Conservation (phyloP, 1,139 yeast species). For the Keqinozyma sinolaborantium region DNA sequence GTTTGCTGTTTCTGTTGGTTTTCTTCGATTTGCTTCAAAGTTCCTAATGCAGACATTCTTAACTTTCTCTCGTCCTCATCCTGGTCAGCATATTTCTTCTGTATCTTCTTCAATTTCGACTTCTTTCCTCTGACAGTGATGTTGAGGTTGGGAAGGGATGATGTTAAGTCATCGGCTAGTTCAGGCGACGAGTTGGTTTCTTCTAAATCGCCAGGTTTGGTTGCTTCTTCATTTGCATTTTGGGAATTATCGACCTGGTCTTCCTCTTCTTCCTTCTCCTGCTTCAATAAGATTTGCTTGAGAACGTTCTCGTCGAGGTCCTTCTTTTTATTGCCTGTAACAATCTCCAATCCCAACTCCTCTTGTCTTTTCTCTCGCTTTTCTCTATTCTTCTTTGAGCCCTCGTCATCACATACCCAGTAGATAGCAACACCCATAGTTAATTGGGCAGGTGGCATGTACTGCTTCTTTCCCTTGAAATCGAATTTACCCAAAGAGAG, state of each 20-base stretch:
- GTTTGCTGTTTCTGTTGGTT: slow-evolving; percentile 21
- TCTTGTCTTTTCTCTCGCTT: slow-evolving; percentile 35
- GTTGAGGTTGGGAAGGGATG: slow-evolving; percentile 10
- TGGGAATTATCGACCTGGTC: slow-evolving; percentile 10
- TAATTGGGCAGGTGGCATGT: slow-evolving; percentile 76
- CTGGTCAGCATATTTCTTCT: slow-evolving; percentile 81
- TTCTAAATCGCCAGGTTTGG: slow-evolving; percentile 9
- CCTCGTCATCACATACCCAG: slow-evolving; percentile 64
- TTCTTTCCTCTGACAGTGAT: slow-evolving; percentile 69
- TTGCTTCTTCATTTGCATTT: slow-evolving; percentile 8
- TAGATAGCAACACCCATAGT: slow-evolving; percentile 88
- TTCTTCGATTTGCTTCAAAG: slow-evolving; percentile 63
- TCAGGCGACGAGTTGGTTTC: slow-evolving; percentile 6
- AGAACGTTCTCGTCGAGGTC: slow-evolving; percentile 21
- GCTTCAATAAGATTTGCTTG: slow-evolving; percentile 10
- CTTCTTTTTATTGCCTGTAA: slow-evolving; percentile 33
- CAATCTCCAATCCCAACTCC: slow-evolving; percentile 44
- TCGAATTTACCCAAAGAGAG: slow-evolving; percentile 64
- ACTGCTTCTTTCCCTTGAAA: slow-evolving; percentile 53
- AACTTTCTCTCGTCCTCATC: slow-evolving; percentile 81
- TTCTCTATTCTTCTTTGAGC: slow-evolving; percentile 38
- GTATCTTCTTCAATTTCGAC: slow-evolving; percentile 78
- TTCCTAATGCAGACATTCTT: slow-evolving; percentile 80
- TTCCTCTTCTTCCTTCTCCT: slow-evolving; percentile 10
- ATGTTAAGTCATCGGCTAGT: slow-evolving; percentile 2